phyloP scores from a whole-genome alignment of 1,284 basidiomycete genomes.

The Kalmanozyma brasiliensis region DNA sequence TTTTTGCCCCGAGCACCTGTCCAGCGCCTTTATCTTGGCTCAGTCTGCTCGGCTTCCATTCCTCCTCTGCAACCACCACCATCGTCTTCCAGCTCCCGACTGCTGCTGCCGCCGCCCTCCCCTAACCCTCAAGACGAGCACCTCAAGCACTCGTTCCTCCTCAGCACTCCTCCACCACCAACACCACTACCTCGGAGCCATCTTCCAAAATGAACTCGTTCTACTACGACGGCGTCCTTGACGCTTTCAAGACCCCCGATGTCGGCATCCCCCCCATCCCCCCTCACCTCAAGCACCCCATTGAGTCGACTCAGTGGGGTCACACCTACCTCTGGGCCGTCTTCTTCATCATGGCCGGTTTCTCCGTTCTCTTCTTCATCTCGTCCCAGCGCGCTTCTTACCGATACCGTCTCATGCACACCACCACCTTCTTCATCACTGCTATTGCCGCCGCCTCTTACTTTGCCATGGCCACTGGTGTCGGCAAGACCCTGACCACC shows the following conservation, averaged over 20 bases:
- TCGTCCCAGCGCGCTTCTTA: conserved; percentile 54
- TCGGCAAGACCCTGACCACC: conserved; percentile 43
- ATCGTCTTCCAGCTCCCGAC: too few relatives aligned
- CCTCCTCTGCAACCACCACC: neutral
- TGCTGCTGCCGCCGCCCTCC: too few relatives aligned
- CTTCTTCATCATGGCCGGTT: conserved; percentile 55
- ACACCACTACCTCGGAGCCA: neutral
- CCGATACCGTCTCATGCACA: conserved; percentile 58
- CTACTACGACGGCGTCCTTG: conserved; percentile 53
- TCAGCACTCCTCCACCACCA: neutral
- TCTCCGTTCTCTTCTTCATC: conserved; percentile 52
- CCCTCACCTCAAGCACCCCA: conserved; percentile 49
- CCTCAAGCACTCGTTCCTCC: neutral
- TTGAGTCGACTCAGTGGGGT: conserved; percentile 45
- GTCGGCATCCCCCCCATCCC: conserved; percentile 54
- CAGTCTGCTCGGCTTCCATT: neutral
- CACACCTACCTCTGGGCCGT: conserved; percentile 58
- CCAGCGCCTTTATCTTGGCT: too few relatives aligned
- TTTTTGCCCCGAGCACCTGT: neutral
- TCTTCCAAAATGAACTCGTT: conserved; percentile 43
- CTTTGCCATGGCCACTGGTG: conserved; percentile 60
- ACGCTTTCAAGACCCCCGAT: conserved; percentile 49
- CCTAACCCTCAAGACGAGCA: neutral
- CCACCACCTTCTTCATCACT: conserved; percentile 56
- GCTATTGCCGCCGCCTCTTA: conserved; percentile 53